phyloP scores from a whole-genome alignment of 1,284 basidiomycete genomes.

The Caloboletus inedulis region DNA sequence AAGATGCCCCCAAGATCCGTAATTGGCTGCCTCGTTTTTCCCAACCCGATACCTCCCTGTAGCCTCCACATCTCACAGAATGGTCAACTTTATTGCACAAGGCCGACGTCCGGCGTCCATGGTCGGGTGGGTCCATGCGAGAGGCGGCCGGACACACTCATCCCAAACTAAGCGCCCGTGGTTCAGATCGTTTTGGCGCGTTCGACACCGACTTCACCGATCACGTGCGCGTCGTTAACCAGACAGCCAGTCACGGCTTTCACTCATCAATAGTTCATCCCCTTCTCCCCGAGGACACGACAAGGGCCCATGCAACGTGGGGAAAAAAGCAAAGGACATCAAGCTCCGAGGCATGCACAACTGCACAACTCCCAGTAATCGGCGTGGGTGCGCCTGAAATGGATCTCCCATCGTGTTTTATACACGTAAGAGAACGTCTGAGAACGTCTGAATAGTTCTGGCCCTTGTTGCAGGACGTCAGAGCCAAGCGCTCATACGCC shows the following conservation, averaged over 20 bases:
- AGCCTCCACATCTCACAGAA: conserved; percentile 10
- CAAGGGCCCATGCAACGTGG: conserved; percentile 20
- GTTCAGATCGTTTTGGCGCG: no score
- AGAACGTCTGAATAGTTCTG: not conserved
- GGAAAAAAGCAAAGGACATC: conserved; percentile 13
- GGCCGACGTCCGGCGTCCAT: conserved; percentile 2
- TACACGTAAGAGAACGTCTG: not conserved
- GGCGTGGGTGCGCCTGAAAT: conserved; percentile 1
- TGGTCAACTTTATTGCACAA: conserved; percentile 24
- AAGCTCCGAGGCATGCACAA: not conserved
- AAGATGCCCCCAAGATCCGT: not conserved
- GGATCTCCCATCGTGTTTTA: not conserved
- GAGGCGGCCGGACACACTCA: not conserved
- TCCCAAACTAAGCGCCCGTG: not conserved
- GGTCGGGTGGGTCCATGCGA: not conserved
- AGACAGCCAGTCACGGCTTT: not conserved
- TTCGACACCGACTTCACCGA: not conserved
- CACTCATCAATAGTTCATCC: conserved; percentile 3
- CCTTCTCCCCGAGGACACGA: not conserved
- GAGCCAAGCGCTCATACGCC: not conserved
- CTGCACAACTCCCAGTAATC: conserved; percentile 1
- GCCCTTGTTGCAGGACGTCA: not conserved
- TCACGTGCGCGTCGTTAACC: conserved; percentile 4
- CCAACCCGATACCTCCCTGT: conserved; percentile 4
- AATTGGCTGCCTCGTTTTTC: not conserved